Evolutionary conservation across 495 filamentous ascomycete genomes (phyloP).

Genomic region (Massariosphaeria phaeospora): DNA sequence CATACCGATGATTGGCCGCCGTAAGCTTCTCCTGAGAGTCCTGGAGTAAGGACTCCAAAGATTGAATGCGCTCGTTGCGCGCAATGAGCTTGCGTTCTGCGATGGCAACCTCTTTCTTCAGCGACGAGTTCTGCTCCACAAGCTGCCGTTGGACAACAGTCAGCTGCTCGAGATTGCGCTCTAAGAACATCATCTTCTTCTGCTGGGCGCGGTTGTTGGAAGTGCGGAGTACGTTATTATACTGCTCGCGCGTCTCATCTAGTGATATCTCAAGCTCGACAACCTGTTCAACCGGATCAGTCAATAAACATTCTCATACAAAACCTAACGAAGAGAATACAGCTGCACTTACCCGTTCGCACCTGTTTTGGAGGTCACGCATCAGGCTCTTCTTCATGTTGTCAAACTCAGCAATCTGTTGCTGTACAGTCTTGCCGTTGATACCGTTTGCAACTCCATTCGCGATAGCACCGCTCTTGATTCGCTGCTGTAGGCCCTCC

Average conservation of each 20-base stretch:
- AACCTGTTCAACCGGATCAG: slow-evolving; percentile 44
- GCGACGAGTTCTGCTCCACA: slow-evolving; percentile 89
- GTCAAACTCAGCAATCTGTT: slow-evolving; percentile 97
- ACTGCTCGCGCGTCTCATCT: slow-evolving; percentile 95
- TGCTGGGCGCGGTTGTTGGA: slow-evolving; percentile 97
- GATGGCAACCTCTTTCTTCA: slow-evolving; percentile 99
- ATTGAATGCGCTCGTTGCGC: slow-evolving; percentile 91
- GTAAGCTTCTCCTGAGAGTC: slow-evolving; percentile 97
- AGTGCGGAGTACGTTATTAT: slow-evolving; percentile 91
- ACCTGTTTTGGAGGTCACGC: slow-evolving; percentile 96
- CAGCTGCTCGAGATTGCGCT: slow-evolving; percentile 95
- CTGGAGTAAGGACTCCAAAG: slow-evolving; percentile 82
- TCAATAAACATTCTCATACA: slow-evolving; percentile 3
- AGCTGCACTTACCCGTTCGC: slow-evolving; percentile 63
- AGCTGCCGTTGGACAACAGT: slow-evolving; percentile 96
- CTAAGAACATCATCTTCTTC: slow-evolving; percentile 99
- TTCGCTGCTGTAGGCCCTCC: slow-evolving; percentile 68
- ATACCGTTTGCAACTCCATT: slow-evolving; percentile 52
- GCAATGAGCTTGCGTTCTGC: slow-evolving; percentile 95
- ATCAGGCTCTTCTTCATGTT: slow-evolving; percentile 99
- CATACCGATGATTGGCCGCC: slow-evolving; percentile 89
- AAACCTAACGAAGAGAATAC: not conserved
- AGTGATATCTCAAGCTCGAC: slow-evolving; percentile 96
- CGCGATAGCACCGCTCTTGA: slow-evolving; percentile 52
- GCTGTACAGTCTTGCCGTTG: slow-evolving; percentile 89